Conservation (phyloP, 2,329 filamentous ascomycete genomes). For the Teratosphaeria destructans region DNA sequence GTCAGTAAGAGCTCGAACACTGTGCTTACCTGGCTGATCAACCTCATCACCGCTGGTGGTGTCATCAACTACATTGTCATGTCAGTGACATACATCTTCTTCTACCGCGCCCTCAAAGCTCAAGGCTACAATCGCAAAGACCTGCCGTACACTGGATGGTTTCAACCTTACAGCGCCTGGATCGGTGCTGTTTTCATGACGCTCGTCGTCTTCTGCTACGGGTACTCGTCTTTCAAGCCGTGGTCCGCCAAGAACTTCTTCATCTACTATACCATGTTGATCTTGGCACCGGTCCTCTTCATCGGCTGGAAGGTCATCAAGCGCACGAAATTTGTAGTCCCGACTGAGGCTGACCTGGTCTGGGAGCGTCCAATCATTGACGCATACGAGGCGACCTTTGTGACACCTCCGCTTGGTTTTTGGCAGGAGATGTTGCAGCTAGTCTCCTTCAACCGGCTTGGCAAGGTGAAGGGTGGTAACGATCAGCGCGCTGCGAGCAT, state of each 20-base stretch:
- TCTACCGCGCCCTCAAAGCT: constrained; percentile 44
- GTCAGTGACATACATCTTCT: constrained; percentile 47
- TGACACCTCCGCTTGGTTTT: constrained; percentile 40
- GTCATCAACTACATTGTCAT: constrained; percentile 38
- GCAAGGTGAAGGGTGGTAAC: constrained; percentile 13
- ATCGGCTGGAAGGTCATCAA: constrained; percentile 55
- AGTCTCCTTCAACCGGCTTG: constrained; percentile 25
- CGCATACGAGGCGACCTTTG: constrained; percentile 45
- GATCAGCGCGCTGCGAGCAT: constrained; percentile 6
- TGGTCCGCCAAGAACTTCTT: constrained; percentile 37
- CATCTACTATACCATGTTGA: constrained; percentile 37
- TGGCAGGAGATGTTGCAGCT: constrained; percentile 45
- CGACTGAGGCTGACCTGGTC: constrained; percentile 49
- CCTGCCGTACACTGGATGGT: constrained; percentile 47
- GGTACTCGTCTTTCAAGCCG: constrained; percentile 43
- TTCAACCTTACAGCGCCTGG: constrained; percentile 47
- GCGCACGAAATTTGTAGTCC: constrained; percentile 44
- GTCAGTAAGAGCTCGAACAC: constrained; percentile 21
- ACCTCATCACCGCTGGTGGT: constrained; percentile 47
- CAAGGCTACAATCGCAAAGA: constrained; percentile 43
- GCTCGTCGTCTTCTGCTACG: constrained; percentile 39
- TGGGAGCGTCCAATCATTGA: constrained; percentile 54
- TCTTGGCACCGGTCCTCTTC: constrained; percentile 40
- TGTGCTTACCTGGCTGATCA: constrained; percentile 35
- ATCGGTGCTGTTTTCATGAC: constrained; percentile 23